Base-by-base conservation (phyloP, 345 rosid genomes). In the Lenwebbia sp. region DNA sequence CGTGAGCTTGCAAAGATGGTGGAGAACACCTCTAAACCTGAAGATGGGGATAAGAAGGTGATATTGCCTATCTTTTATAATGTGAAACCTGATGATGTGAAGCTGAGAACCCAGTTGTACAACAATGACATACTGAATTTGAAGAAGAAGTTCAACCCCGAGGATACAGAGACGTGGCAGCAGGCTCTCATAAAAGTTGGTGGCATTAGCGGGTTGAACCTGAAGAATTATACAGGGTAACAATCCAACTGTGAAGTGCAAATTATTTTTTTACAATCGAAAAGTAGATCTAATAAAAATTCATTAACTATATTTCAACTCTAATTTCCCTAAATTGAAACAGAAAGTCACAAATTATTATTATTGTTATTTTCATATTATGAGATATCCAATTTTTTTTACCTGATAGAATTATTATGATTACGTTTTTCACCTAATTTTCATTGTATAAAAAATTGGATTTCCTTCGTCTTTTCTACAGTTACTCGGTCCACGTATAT, bases 71-170 rank as follows among this genome's bases (percentile, higher is more conserved):
- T n/a, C n/a, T n/a, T n/a, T n/a, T n/a, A n/a, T n/a, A n/a, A n/a
- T n/a, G n/a, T n/a, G n/a, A n/a, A n/a, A n/a, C n/a, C n/a, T n/a
- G n/a, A n/a, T n/a, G n/a, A n/a, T n/a, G n/a, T n/a, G n/a, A n/a
- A n/a, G n/a, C n/a, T n/a, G n/a, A n/a, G 4, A 2, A 60, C 2
- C 2, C 2, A 15, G 0, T 6, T 0, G 10, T 60, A 60, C 2
- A 4, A 0, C 1, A 28, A 60, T 0, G 2, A 14, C 2, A 28
- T 60, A 0, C 10, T 3, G 21, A 6, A 28, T 0, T 60, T 28
- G 40, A n/a, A 60, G 17, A 60, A 7, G 0, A 52, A 52, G 54
- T 60, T 6, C 40, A 3, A 2, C 74, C 6, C 40, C 0, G 21
- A 60, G 21, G 40, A 28, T 1, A 5, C 1, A 3, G 2, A 60